Evolutionary conservation across 352 stramenopile genomes (phyloP), one percentile per base, ranked within the genome.

Genomic region (Globisporangium cylindrosporum): DNA sequence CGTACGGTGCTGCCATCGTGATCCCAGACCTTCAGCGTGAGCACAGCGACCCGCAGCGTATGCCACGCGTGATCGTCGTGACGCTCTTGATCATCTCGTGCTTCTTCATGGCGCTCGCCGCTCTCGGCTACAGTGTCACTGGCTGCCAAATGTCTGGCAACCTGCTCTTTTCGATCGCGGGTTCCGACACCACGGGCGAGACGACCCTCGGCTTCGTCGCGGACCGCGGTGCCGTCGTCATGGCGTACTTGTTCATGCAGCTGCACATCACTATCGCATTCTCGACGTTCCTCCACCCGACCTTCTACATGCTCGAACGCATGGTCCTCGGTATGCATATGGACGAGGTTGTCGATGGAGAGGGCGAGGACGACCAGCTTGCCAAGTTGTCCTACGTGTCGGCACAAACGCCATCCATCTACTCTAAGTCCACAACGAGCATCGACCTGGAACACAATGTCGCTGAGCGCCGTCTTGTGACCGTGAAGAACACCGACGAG

Each of bases 221-320:
- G 14, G 56, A 73, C 49, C 70, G 76, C 8, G 78, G 78, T 5
- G 62, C 65, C 6, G 72, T 82, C 46, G 66, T 81, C 49, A 77
- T 81, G 69, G 74, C 72, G 57, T 86, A 77, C 46, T 32, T 77
- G 18, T 79, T 78, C 72, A 86, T 86, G 79, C 77, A 85, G 36
- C 57, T 86, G 25, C 79, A 86, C 67, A 63, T 86, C 55, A 80
- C 77, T 5, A 78, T 86, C 51, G 79, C 79, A 14, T 86, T 86
- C 53, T 72, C 77, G 4, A 72, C 76, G 53, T 70, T 86, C 65
- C 49, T 86, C n/a, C 68, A 81, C 53, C 79, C 79, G n/a, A 74
- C 73, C 14, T 81, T 85, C 51, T 85, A 81, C 70, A 76, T 84
- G 56, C 62, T 79, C 12, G 80, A 89, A 67, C 71, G 74, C 29